Evolutionary conservation across 2,329 filamentous ascomycete species (phyloP).

Genomic region (Fusarium sp.): DNA sequence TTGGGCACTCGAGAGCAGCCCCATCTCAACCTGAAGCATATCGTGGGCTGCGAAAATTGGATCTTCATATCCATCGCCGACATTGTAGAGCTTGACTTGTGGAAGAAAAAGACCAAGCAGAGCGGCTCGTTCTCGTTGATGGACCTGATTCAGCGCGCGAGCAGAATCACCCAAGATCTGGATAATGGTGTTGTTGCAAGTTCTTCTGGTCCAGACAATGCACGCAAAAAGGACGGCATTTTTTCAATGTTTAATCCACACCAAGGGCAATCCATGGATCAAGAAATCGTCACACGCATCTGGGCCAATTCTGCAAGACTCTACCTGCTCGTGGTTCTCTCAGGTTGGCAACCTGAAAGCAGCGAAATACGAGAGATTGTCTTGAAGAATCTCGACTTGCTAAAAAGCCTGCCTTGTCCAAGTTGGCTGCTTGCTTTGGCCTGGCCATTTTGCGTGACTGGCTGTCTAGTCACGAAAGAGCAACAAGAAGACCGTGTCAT

Average conservation of each 20-base stretch:
- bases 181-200: background rate
- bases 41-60: slow-evolving; percentile 24
- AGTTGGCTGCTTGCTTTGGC: background rate
- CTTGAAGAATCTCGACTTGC: rapidly evolving
- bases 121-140: background rate
- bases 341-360: background rate
- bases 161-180: background rate
- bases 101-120: slow-evolving; percentile 1
- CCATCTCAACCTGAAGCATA: background rate
- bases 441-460: slow-evolving; percentile 21
- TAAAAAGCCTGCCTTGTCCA: background rate
- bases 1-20: background rate
- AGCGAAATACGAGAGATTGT: background rate
- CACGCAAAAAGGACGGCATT: background rate
- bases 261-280: background rate
- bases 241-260: background rate
- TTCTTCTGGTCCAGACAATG: background rate
- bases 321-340: background rate
- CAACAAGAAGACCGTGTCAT: background rate
- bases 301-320: slow-evolving; percentile 5
- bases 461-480: background rate
- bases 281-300: background rate
- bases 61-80: background rate
- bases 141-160: background rate
- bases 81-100: background rate